phyloP scores from a whole-genome alignment of 2,329 filamentous ascomycete genomes.

The Penicillium brevicompactum region DNA sequence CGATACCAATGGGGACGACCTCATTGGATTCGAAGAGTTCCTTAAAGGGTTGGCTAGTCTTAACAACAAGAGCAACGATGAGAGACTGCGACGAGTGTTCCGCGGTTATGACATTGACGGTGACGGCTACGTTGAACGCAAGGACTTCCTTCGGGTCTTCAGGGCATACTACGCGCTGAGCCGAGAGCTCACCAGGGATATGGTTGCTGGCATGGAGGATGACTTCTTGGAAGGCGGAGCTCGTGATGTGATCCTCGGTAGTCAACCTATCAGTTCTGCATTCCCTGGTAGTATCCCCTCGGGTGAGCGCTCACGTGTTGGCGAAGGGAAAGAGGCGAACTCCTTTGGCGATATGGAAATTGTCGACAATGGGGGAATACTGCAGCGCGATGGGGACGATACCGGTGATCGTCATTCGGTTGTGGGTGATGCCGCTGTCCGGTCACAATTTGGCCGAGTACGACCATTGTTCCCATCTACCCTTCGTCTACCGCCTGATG shows the following conservation, averaged over 20 bases:
- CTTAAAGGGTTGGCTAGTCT: slow-evolving; percentile 74
- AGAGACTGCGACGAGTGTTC: slow-evolving; percentile 74
- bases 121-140: slow-evolving; percentile 81
- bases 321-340: slow-evolving; percentile 68
- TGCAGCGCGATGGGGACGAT: slow-evolving; percentile 64
- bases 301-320: slow-evolving; percentile 61
- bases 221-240: slow-evolving; percentile 75
- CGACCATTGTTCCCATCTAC: slow-evolving; percentile 36
- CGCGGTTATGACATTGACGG: slow-evolving; percentile 87
- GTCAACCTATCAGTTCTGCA: slow-evolving; percentile 77
- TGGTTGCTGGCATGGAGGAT: slow-evolving; percentile 75
- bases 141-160: slow-evolving; percentile 89
- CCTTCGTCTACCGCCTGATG: slow-evolving; percentile 24
- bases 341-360: slow-evolving; percentile 67
- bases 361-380: slow-evolving; percentile 60
- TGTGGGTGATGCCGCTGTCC: slow-evolving; percentile 52
- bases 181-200: slow-evolving; percentile 84
- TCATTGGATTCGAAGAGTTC: slow-evolving; percentile 93
- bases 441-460: slow-evolving; percentile 37
- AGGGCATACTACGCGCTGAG: slow-evolving; percentile 89
- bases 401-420: slow-evolving; percentile 63
- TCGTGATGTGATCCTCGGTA: slow-evolving; percentile 72
- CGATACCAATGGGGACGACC: slow-evolving; percentile 82
- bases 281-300: slow-evolving; percentile 69
- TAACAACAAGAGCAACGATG: slow-evolving; percentile 59